Base-by-base conservation (phyloP, 768 basidiomycete genomes). In the Tulasnella sp. region DNA sequence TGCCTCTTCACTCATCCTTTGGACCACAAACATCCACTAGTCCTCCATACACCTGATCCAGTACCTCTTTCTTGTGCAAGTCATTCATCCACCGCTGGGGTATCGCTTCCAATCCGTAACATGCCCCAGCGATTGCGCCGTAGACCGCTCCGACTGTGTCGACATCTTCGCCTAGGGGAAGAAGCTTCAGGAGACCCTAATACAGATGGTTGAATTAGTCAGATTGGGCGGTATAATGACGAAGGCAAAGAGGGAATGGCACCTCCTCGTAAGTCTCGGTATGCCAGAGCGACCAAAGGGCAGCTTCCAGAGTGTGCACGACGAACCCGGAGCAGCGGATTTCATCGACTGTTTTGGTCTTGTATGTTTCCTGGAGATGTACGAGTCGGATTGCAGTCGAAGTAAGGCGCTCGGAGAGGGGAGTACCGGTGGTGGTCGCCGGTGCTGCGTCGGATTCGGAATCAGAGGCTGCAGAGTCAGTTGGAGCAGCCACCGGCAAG, bases 111-210 rank as follows among this genome's bases (percentile, higher is more conserved):
- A 54, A 36, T 31, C 78, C 78, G 45, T 68, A 78, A 19, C 68
- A 73, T 4, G 78, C 78, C 12, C 78, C 78, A 6, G 78, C 78
- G 9, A 78, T 36, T 29, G 72, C 49, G 12, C 75, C 78, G 36
- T 79, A 79, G 22, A 79, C 72, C 17, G 78, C 74, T 36, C 78
- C 70, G 22, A 78, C 77, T 17, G 78, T 79, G 38, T 79, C 78
- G 9, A 76, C 78, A 36, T 79, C 78, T n/a, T 67, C 58, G 6
- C 78, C 78, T 2, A 79, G 67, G 4, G 67, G 67, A 25, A 78
- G 75, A 17, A 76, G 54, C 67, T 71, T 37, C 49, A 79, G 25
- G 38, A 69, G 67, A 38, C 78, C 78, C 78, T 78, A 71, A 25
- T 29, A 37, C 15, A 36, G 7, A 76, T 22, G 19, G 45, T 14